phyloP scores from a whole-genome alignment of 768 basidiomycete genomes.

The Amanita fuliginea region DNA sequence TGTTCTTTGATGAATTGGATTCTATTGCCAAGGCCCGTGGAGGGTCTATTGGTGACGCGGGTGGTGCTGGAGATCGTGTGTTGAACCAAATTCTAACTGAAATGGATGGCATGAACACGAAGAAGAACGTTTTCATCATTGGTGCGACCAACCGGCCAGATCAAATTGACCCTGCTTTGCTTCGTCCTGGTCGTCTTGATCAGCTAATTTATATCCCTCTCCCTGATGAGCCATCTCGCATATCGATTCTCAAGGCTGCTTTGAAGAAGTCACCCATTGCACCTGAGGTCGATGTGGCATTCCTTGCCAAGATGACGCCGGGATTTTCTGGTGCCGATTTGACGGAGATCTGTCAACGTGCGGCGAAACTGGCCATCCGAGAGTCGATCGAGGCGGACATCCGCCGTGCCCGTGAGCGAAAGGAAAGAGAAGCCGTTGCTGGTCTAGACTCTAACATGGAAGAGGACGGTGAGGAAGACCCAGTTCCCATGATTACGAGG shows the following conservation, averaged over 20 bases:
- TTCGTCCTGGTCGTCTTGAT: conserved; percentile 97
- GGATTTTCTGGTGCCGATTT: conserved; percentile 99
- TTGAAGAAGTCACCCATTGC: conserved; percentile 90
- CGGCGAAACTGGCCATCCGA: conserved; percentile 94
- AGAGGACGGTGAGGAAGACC: conserved; percentile 68
- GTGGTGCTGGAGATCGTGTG: conserved; percentile 96
- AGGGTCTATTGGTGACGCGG: conserved; percentile 72
- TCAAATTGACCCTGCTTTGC: conserved; percentile 86
- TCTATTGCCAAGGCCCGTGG: conserved; percentile 97
- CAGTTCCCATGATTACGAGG: conserved; percentile 81
- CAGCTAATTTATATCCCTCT: conserved; percentile 99
- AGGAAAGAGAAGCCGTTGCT: conserved; percentile 67
- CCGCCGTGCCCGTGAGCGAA: conserved; percentile 62
- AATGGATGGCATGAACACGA: conserved; percentile 98
- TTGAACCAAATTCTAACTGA: conserved; percentile 95
- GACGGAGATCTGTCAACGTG: conserved; percentile 98
- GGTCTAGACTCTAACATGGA: conserved; percentile 62
- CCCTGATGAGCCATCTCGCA: conserved; percentile 85
- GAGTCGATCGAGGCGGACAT: conserved; percentile 94
- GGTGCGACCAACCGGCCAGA: conserved; percentile 96
- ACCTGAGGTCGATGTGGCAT: conserved; percentile 69
- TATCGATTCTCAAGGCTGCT: conserved; percentile 83
- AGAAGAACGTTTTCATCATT: conserved; percentile 99
- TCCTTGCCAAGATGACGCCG: conserved; percentile 87
- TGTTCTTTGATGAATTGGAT: conserved; percentile 99